Evolutionary conservation across 2,329 filamentous ascomycete genomes (phyloP).

Genomic region (Penicillium freii): DNA sequence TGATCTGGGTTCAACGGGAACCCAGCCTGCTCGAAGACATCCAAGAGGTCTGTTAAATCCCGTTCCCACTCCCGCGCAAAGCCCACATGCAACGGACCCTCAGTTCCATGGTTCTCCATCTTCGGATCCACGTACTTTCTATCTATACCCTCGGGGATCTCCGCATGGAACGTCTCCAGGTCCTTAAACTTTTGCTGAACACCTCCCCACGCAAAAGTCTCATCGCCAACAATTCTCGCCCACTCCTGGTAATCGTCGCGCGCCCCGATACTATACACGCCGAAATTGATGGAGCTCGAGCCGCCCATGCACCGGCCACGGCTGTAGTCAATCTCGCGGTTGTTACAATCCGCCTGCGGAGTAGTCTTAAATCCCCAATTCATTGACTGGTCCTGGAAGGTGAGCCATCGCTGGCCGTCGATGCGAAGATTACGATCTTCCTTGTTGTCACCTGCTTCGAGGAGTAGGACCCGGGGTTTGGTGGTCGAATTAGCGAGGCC

Average conservation of each 20-base stretch:
- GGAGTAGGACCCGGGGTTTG: constrained; percentile 54
- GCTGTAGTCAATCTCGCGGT: constrained; percentile 18
- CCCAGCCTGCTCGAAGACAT: constrained; percentile 51
- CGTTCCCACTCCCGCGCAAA: constrained; percentile 22
- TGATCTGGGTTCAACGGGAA: constrained; percentile 54
- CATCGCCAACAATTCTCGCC: constrained; percentile 20
- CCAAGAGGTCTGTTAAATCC: constrained; percentile 17
- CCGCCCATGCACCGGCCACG: constrained; percentile 23
- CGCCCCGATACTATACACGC: constrained; percentile 21
- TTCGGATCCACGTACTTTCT: constrained; percentile 15
- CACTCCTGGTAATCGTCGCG: constrained; percentile 25
- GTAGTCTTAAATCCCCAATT: constrained; percentile 54
- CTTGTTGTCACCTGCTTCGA: constrained; percentile 58
- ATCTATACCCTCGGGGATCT: constrained; percentile 6
- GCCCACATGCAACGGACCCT: constrained; percentile 18
- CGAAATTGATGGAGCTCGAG: constrained; percentile 23
- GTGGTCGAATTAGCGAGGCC: constrained; percentile 49
- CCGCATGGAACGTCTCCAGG: constrained; percentile 17
- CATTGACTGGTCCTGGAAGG: constrained; percentile 50
- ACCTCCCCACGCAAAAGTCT: constrained; percentile 14
- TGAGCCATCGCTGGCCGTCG: constrained; percentile 53
- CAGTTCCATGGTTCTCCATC: constrained; percentile 12
- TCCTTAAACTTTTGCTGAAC: constrained; percentile 20
- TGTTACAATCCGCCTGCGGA: constrained; percentile 43
- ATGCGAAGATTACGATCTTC: constrained; percentile 48